Evolutionary conservation across 1,284 basidiomycete genomes (phyloP), one percentile per base, ranked within the genome.

Genomic region (Vanrija humicola): DNA sequence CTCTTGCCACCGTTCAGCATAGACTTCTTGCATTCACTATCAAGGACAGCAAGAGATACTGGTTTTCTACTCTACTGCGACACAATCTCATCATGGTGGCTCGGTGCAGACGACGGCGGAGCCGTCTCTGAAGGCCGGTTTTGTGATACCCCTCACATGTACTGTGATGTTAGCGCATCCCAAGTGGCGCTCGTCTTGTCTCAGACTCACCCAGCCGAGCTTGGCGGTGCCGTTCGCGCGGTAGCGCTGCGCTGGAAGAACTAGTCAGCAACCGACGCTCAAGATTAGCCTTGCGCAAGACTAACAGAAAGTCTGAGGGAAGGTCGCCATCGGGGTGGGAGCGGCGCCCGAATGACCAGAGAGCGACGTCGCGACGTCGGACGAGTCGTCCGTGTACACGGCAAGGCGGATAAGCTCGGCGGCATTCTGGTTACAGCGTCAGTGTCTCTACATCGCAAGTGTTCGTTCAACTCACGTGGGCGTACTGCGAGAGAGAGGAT

Each of bases 301-400:
- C 34, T 12, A 14, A 34, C 34, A 12, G 14, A 34, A 14, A 2
- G 34, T 34, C 34, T 34, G 34, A 12, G 9, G 12, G 34, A 14
- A 34, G 6, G 4, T 12, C 9, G 34, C 14, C 12, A 34, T 34
- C 2, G 34, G 34, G 9, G 9, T 5, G 9, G 34, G 34, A 15
- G 34, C 9, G 9, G 34, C 34, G 12, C 34, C 34, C 9, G 34
- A 34, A 2, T 34, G 6, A 19, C 50, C 48, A 8, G 59, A 58
- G 16, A 43, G 14, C 8, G 51, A 46, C 5, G 59, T 55, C 5
- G 40, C 39, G 0, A 38, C 38, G 23, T 54, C 54, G n/a, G 29
- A 34, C 18, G 58, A 63, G 26, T 72, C 70, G 48, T 72, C 72
- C 25, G 52, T 63, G 53, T 75, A 76, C 9, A 77, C 66, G 49